Evolutionary conservation across 2,329 filamentous ascomycete genomes (phyloP), one percentile per base, ranked within the genome.

Genomic region (Lachnellula subtilissima): DNA sequence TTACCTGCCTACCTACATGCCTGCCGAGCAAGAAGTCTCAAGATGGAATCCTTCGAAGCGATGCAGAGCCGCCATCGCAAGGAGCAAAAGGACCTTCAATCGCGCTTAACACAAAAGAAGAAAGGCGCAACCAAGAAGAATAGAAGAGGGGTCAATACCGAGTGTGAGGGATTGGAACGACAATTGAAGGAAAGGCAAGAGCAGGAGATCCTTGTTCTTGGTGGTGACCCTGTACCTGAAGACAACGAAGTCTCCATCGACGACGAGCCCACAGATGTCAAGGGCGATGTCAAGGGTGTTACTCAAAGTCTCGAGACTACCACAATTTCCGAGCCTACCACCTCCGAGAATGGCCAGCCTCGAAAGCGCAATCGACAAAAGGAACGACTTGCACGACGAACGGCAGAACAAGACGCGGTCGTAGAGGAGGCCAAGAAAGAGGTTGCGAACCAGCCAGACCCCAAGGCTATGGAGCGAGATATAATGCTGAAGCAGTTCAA

Each of bases 81-180:
- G 73, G 93, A 99, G 74, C 85, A 88, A 71, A 87, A 86, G 65
- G 93, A 97, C 59, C 80, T 99, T 25, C 89, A 96, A 71, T 82
- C 84, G 50, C 86, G 87, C 57, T 85, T 95, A 68, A 97, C 90
- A 5, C 91, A 88, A 74, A 97, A 97, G 80, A 99, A 97, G 79
- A 97, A 97, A 78, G 87, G 89, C 64, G 92, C 94, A 15, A 95
- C 88, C 48, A 99, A 97, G 75, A 91, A 85, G 83, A 92, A 80
- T 64, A 83, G 76, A 67, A 90, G 87, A 70, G 85, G 86, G 28
- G 78, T 93, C 67, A 90, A 88, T 42, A 79, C 87, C 52, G 89
- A 93, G 69, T 91, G 89, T 63, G 86, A 87, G 58, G 78, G 82
- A 52, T 76, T 91, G 61, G 88, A 93, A 71, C 76, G 81, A 7